These are phyloP conservation scores for Arthroderma uncinatum DNA, from an alignment of 2,329 filamentous ascomycete species.

Conservation along the genomic window DNA sequence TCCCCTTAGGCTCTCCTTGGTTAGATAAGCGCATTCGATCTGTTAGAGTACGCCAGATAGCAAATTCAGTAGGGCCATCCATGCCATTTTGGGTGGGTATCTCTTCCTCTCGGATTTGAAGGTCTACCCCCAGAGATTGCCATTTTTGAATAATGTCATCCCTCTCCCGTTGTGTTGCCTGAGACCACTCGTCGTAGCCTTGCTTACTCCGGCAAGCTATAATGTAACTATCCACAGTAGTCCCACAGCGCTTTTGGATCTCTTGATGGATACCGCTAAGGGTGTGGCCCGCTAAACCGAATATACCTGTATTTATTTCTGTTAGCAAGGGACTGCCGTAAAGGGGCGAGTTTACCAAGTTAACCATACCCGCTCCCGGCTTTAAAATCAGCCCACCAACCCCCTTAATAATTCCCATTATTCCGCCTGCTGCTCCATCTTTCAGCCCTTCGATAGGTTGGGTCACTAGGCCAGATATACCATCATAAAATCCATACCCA, in stretches of 20 bases:
- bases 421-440: constrained; percentile 53
- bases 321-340: background rate
- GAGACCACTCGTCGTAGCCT: constrained; percentile 55
- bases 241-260: constrained; percentile 58
- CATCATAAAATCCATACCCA: constrained; percentile 66
- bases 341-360: too few species aligned
- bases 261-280: constrained; percentile 75
- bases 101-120: constrained; percentile 43
- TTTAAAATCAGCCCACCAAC: constrained; percentile 72
- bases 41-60: constrained; percentile 60
- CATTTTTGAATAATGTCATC: constrained; percentile 55
- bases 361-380: constrained; percentile 57
- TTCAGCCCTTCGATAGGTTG: constrained; percentile 64
- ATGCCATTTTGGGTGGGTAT: constrained; percentile 49
- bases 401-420: constrained; percentile 74
- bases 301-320: constrained; percentile 39
- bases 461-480: constrained; percentile 66
- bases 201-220: constrained; percentile 65
- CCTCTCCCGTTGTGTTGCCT: constrained; percentile 47
- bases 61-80: constrained; percentile 62
- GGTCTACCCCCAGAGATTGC: constrained; percentile 49
- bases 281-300: constrained; percentile 65
- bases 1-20: background rate
- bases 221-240: constrained; percentile 66
- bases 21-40: constrained; percentile 5